A percentile compares a stretch with the other conserved stretches of the same genome.
Evolutionary conservation across 257 asterid species (phyloP).

Genomic region (Solanum arcanum): DNA sequence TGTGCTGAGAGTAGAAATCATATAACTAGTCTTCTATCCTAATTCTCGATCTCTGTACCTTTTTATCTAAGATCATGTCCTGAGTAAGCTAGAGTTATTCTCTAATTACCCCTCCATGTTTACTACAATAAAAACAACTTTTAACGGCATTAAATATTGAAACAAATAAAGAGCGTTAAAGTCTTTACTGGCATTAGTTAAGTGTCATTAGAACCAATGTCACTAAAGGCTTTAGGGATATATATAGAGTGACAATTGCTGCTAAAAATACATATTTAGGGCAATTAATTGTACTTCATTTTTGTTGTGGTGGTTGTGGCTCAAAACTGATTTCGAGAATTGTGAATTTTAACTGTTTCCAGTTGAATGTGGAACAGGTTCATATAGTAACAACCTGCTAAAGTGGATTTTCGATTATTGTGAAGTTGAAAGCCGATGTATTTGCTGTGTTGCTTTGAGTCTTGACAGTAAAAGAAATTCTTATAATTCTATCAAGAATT

Average conservation of each 20-base stretch:
- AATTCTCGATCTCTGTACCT: not conserved
- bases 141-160: too few species aligned
- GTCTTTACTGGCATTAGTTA: too few species aligned
- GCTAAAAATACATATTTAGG: too few species aligned
- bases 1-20: not conserved
- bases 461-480: not conserved
- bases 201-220: too few species aligned
- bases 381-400: not conserved
- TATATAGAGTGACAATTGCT: too few species aligned
- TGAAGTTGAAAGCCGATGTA: not conserved
- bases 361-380: not conserved
- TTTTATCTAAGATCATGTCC: not conserved
- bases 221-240: too few species aligned
- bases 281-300: too few species aligned
- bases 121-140: too few species aligned
- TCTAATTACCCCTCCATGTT: not conserved
- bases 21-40: not conserved
- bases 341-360: not conserved
- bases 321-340: not conserved
- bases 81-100: not conserved
- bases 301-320: not conserved
- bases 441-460: not conserved
- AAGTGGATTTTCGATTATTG: not conserved
- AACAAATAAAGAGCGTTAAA: too few species aligned
- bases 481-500: not conserved